phyloP scores from a whole-genome alignment of 495 filamentous ascomycete species.

The Cercophora newfieldiana region DNA sequence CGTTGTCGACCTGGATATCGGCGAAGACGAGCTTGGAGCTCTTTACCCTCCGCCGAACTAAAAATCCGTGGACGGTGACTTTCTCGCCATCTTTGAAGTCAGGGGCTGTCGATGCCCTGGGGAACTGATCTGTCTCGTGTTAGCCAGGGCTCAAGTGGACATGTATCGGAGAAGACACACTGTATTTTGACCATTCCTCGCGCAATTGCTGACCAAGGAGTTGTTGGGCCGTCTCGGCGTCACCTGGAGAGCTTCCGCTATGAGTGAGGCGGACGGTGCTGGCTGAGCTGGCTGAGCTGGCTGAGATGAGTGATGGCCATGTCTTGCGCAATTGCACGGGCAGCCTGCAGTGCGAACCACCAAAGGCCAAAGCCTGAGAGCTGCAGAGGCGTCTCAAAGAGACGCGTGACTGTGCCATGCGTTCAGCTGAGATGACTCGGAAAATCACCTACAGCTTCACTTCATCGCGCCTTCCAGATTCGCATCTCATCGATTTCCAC shows the following conservation, averaged over 20 bases:
- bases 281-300: not conserved
- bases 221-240: not conserved
- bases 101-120: conserved; percentile 42
- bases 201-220: conserved; percentile 22
- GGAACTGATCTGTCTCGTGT: conserved; percentile 51
- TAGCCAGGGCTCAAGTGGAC: not conserved
- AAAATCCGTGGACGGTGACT: conserved; percentile 71
- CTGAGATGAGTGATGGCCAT: conserved; percentile 4
- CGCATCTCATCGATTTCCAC: not conserved
- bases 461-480: conserved; percentile 7
- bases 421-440: not conserved
- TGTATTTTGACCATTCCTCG: conserved; percentile 33
- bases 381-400: conserved; percentile 28
- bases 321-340: conserved; percentile 2
- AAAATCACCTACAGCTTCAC: not conserved
- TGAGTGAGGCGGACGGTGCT: conserved; percentile 19
- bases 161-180: conserved; percentile 20
- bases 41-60: conserved; percentile 61
- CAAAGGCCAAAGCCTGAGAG: conserved; percentile 6
- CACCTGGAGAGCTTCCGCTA: not conserved
- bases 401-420: conserved; percentile 28
- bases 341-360: not conserved
- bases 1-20: conserved; percentile 48
- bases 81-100: conserved; percentile 43
- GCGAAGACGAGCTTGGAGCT: conserved; percentile 69